Evolutionary conservation across 805 yeast genomes (phyloP).

Genomic region (Saccharomyces kudriavzevii): DNA sequence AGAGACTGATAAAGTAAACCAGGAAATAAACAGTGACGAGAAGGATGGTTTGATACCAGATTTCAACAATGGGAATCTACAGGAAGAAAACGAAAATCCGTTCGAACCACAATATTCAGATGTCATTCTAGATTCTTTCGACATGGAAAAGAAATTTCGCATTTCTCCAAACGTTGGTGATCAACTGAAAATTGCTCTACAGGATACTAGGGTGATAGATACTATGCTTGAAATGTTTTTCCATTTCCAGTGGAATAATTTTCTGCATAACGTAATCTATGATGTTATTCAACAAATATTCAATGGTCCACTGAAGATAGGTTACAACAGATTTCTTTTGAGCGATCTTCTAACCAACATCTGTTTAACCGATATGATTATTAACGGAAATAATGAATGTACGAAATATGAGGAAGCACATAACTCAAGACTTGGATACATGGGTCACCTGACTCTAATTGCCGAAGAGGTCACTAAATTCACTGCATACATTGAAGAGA

Average conservation of each 20-base stretch:
- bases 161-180: slow-evolving; percentile 61
- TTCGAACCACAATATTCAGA: slow-evolving; percentile 3
- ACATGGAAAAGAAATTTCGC: slow-evolving; percentile 36
- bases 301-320: slow-evolving; percentile 64
- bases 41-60: background rate
- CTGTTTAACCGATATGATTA: slow-evolving; percentile 53
- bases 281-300: slow-evolving; percentile 76
- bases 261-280: slow-evolving; percentile 77
- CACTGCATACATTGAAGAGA: slow-evolving; percentile 36
- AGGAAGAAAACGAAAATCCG: background rate
- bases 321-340: slow-evolving; percentile 59
- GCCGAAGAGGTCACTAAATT: slow-evolving; percentile 96
- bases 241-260: slow-evolving; percentile 74
- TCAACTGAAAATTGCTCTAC: slow-evolving; percentile 55
- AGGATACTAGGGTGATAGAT: slow-evolving; percentile 53
- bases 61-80: background rate
- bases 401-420: slow-evolving; percentile 50
- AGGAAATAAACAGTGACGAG: background rate
- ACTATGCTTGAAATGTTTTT: slow-evolving; percentile 63
- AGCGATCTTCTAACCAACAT: slow-evolving; percentile 55
- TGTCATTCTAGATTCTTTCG: slow-evolving; percentile 24
- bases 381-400: slow-evolving; percentile 56
- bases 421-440: slow-evolving; percentile 78
- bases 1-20: background rate
- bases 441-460: slow-evolving; percentile 90